These are phyloP conservation scores for Coemansia sp. DNA, from an alignment of 192 early-diverging fungal genomes.

Conservation along the genomic window DNA sequence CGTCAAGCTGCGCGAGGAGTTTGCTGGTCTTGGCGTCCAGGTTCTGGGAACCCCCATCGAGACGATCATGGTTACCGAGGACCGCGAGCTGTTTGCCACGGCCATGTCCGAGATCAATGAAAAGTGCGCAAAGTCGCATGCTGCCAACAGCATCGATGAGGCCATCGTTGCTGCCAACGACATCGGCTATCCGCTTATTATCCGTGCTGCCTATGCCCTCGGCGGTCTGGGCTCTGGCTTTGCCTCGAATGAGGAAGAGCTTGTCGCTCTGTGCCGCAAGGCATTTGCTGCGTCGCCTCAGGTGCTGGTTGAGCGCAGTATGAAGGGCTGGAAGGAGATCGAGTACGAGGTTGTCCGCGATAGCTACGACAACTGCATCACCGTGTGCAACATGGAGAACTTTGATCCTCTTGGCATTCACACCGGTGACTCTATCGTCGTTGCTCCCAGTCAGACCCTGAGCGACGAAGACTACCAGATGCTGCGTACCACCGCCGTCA, in stretches of 20 bases:
- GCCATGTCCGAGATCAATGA: conserved; percentile 86
- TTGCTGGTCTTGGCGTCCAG: conserved; percentile 83
- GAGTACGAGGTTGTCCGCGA: conserved; percentile 81
- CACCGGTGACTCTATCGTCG: conserved; percentile 99
- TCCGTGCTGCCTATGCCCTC: conserved; percentile 94
- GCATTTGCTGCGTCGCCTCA: conserved; percentile 93
- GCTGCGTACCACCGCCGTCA: conserved; percentile 94
- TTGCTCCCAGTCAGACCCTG: conserved; percentile 96
- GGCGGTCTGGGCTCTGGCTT: conserved; percentile 98
- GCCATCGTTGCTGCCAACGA: conserved; percentile 78
- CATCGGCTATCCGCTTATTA: conserved; percentile 95
- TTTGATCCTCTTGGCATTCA: conserved; percentile 99
- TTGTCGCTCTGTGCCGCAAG: conserved; percentile 75
- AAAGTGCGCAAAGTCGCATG: conserved; percentile 85
- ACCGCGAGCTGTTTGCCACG: conserved; percentile 91
- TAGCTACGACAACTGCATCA: conserved; percentile 94
- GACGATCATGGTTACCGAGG: conserved; percentile 96
- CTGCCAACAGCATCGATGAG: conserved; percentile 81
- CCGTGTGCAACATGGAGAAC: conserved; percentile 99
- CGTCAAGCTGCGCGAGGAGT: conserved; percentile 85
- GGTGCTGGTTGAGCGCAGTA: conserved; percentile 90
- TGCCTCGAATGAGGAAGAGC: conserved; percentile 84
- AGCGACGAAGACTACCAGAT: conserved; percentile 99
- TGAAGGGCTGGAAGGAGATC: conserved; percentile 99
- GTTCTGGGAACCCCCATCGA: conserved; percentile 94